phyloP scores from a whole-genome alignment of 768 basidiomycete species.

The Punctularia strigosozonata region DNA sequence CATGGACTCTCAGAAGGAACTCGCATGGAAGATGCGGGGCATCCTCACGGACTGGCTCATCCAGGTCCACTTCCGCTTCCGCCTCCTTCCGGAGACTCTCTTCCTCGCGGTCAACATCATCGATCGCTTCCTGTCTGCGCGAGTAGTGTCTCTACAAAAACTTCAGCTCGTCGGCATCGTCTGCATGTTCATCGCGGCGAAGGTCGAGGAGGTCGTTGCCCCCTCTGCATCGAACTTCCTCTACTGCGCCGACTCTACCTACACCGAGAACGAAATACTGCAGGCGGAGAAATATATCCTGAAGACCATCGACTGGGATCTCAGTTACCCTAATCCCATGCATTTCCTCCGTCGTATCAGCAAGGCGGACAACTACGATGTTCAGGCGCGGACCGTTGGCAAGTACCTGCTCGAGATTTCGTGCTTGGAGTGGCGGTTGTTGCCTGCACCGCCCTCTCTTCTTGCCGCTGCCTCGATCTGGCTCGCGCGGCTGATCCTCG shows the following conservation, averaged over 20 bases:
- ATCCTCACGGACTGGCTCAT: slow-evolving; percentile 91
- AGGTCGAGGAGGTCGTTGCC: slow-evolving; percentile 87
- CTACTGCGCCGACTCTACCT: slow-evolving; percentile 67
- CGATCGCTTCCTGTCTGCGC: slow-evolving; percentile 51
- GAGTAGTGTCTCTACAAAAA: slow-evolving; percentile 48
- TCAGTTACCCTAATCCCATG: slow-evolving; percentile 82
- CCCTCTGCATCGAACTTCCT: slow-evolving; percentile 77
- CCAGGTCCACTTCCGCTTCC: slow-evolving; percentile 81
- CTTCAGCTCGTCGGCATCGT: slow-evolving; percentile 79
- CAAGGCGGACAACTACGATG: slow-evolving; percentile 89
- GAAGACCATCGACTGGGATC: slow-evolving; percentile 75
- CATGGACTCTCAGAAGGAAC: slow-evolving; percentile 72
- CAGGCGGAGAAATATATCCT: slow-evolving; percentile 85
- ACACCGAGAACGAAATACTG: slow-evolving; percentile 69
- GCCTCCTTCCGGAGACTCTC: slow-evolving; percentile 80
- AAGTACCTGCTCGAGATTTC: slow-evolving; percentile 89
- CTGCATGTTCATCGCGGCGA: slow-evolving; percentile 78
- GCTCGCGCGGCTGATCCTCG: slow-evolving; percentile 72
- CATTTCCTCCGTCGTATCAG: slow-evolving; percentile 81
- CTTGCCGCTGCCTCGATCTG: slow-evolving; percentile 79
- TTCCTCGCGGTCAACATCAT: slow-evolving; percentile 82
- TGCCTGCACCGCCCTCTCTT: slow-evolving; percentile 63
- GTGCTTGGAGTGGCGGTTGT: slow-evolving; percentile 68
- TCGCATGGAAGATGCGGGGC: slow-evolving; percentile 84
- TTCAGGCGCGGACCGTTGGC: slow-evolving; percentile 73